Evolutionary conservation across 305 asterid genomes (phyloP), one percentile per base, ranked within the genome.

Genomic region (Stenogyne calaminthoides): DNA sequence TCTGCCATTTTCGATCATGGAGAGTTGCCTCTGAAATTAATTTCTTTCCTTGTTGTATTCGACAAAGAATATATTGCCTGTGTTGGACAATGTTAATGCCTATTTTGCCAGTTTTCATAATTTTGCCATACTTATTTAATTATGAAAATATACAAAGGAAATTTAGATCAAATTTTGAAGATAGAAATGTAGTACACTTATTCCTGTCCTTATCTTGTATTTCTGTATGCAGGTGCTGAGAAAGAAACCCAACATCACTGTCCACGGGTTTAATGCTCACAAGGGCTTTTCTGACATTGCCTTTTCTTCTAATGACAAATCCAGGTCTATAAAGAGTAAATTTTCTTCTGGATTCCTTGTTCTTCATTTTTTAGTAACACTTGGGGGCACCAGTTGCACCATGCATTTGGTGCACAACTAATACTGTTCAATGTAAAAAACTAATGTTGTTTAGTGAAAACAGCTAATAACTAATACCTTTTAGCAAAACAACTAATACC

Each of bases 271-370:
- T 80, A 83, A 77, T 77, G 80, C 70, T 71, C 88, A 70, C 67
- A 88, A 84, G 76, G 98, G 98, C 75, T 84, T 90, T 67, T 77
- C 95, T 68, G 99, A 94, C 78, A 82, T 94, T 65, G 88, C 94
- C 7, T 94, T 94, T 86, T 85, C 90, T 67, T 83, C 90, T 69
- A 84, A 80, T 79, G 91, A 94, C 76, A 77, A 74, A 56, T 88
- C 92, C 37, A 94, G 97, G 98, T 94, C 67, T 52, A 79, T 73
- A 51, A 20, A 68, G 57, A 19, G 12, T 34, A 34, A 4, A 59
- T 47, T 19, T 47, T 36, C 40, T 42, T 73, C 4, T 68, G 37
- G 16, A 49, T 7, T 40, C 36, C 46, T 69, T 73, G 56, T 9
- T 4, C 64, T 18, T 56, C 77, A 44, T 15, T 4, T 32, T 32